phyloP scores from a whole-genome alignment of 805 yeast species.

The Clavispora asparagi region DNA sequence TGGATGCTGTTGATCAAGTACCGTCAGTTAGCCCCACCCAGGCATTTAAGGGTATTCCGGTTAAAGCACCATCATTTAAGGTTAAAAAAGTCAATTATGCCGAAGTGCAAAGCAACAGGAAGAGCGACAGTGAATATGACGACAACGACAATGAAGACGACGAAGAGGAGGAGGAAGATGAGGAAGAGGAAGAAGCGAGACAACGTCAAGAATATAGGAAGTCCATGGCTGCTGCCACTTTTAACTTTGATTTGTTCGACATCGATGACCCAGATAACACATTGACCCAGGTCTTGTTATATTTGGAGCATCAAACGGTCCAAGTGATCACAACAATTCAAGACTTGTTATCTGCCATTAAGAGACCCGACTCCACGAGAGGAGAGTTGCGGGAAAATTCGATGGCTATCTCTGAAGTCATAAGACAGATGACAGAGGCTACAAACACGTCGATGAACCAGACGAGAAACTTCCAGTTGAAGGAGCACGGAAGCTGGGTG shows the following conservation, averaged over 20 bases:
- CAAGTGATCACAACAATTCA: slow-evolving; percentile 89
- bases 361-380: slow-evolving; percentile 69
- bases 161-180: slow-evolving; percentile 19
- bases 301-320: slow-evolving; percentile 89
- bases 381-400: slow-evolving; percentile 72
- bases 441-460: slow-evolving; percentile 85
- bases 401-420: slow-evolving; percentile 69
- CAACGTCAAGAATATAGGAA: slow-evolving; percentile 42
- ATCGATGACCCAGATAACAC: slow-evolving; percentile 87
- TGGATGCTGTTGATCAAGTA: neutral
- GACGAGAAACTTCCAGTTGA: slow-evolving; percentile 75
- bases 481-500: slow-evolving; percentile 90
- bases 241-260: slow-evolving; percentile 71
- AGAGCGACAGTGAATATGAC: slow-evolving; percentile 10
- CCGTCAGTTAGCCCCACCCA: neutral
- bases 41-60: neutral
- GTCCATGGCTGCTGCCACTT: slow-evolving; percentile 49
- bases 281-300: slow-evolving; percentile 72
- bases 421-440: slow-evolving; percentile 84
- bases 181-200: slow-evolving; percentile 30
- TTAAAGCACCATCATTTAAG: slow-evolving; percentile 8
- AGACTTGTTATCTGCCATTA: slow-evolving; percentile 68
- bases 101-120: slow-evolving; percentile 4
- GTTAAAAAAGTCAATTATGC: slow-evolving; percentile 13
- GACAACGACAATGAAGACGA: slow-evolving; percentile 22